Conservation (phyloP, 2,329 filamentous ascomycete species). For the Fusarium veterinarium region DNA sequence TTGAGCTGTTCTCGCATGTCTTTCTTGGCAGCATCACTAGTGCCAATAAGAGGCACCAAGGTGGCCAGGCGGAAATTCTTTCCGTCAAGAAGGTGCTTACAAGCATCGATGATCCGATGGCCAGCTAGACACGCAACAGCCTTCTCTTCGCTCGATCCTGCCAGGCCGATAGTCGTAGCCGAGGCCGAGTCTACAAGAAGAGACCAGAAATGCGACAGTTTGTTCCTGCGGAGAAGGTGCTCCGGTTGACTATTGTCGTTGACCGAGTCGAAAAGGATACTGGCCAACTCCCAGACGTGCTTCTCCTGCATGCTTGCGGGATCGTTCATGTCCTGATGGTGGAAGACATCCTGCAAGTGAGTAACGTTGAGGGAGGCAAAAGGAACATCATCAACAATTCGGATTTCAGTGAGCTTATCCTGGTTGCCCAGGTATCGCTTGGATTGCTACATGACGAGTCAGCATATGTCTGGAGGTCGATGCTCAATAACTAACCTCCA, state of each 20-base stretch:
- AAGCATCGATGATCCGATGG: constrained; percentile 84
- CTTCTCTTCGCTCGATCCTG: constrained; percentile 79
- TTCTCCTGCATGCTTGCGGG: constrained; percentile 71
- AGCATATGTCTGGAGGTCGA: neutral
- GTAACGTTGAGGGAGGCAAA: constrained; percentile 60
- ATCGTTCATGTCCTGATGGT: constrained; percentile 54
- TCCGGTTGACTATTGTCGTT: constrained; percentile 54
- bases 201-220: constrained; percentile 75
- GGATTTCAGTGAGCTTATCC: constrained; percentile 65
- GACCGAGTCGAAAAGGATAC: constrained; percentile 85
- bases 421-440: constrained; percentile 67
- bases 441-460: constrained; percentile 58
- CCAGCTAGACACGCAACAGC: constrained; percentile 84
- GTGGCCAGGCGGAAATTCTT: constrained; percentile 87
- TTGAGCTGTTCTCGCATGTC: constrained; percentile 84
- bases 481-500: constrained; percentile 56
- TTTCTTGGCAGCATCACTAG: constrained; percentile 73
- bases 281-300: constrained; percentile 85
- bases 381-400: constrained; percentile 68
- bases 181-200: constrained; percentile 72
- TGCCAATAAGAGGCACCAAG: constrained; percentile 83
- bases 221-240: constrained; percentile 65
- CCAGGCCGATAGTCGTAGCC: constrained; percentile 65
- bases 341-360: constrained; percentile 54
- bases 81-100: constrained; percentile 78